Evolutionary conservation across 2,329 filamentous ascomycete genomes (phyloP).

Genomic region (Diplodia mutila): DNA sequence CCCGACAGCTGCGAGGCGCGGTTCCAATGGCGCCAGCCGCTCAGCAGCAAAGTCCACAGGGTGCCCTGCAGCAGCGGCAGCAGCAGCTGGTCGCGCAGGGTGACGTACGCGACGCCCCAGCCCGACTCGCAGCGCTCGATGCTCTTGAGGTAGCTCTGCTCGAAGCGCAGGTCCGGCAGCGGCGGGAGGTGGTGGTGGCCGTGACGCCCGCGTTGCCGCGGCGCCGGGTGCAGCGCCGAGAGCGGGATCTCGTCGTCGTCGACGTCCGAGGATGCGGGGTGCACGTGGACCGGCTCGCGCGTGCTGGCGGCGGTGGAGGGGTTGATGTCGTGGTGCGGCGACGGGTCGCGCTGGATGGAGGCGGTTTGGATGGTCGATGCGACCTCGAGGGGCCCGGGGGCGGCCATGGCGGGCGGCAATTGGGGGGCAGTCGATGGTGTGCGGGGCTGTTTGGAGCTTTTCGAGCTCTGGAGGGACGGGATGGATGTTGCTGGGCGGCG

Average conservation of each 20-base stretch:
- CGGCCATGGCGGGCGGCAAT: slow-evolving; percentile 52
- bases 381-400: slow-evolving; percentile 66
- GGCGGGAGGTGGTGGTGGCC: slow-evolving; percentile 65
- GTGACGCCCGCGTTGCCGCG: slow-evolving; percentile 47
- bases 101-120: slow-evolving; percentile 82
- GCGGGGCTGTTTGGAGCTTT: neutral
- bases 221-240: slow-evolving; percentile 61
- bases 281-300: slow-evolving; percentile 62
- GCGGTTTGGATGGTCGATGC: slow-evolving; percentile 81
- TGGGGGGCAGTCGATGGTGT: neutral
- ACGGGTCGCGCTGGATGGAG: slow-evolving; percentile 74
- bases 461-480: neutral
- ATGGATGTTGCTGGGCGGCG: neutral
- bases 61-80: slow-evolving; percentile 87
- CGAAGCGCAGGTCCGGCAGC: slow-evolving; percentile 83
- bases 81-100: slow-evolving; percentile 85
- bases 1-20: slow-evolving; percentile 75
- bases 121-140: slow-evolving; percentile 78
- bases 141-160: slow-evolving; percentile 96
- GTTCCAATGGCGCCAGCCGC: slow-evolving; percentile 92
- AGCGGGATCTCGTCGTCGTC: slow-evolving; percentile 71
- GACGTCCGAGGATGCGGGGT: slow-evolving; percentile 50
- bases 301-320: slow-evolving; percentile 74
- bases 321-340: slow-evolving; percentile 74
- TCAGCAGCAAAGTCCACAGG: slow-evolving; percentile 82